Base-by-base conservation (phyloP, 1,284 basidiomycete genomes). In the Termitomyces sp. region DNA sequence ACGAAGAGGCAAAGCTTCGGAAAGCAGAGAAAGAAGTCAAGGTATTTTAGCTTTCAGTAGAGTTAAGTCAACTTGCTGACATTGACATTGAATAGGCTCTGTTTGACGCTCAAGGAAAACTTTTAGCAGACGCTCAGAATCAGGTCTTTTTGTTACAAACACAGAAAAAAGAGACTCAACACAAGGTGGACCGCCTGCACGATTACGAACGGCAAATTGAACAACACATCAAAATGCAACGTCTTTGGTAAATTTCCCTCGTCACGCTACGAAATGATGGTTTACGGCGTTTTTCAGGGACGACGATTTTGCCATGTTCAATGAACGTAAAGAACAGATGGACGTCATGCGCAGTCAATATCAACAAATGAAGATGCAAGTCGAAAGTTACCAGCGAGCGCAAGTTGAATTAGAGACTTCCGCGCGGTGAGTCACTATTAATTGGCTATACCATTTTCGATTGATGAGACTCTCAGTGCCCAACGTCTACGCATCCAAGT, bases 161-260 rank as follows among this genome's bases (percentile, higher is more conserved):
- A 3, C 75, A 81, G 61, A 78, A 76, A 62, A 89, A 88, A 64
- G 86, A 84, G 66, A 84, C 75, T 41, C 80, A 84, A 56, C 86
- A 85, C 65, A 90, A 90, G 63, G 78, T 91, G 26, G 82, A 88
- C 56, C 76, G 86, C 8, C 68, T 90, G 45, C 72, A 77, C 56
- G 87, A 90, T 64, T 90, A 89, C 55, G 88, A 88, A 64, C 74
- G 73, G 50, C 81, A 86, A 61, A 87, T 92, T 41, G 82, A 88
- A 44, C 85, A 89, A 61, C 77, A 88, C 53, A 72, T 85, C 54
- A 79, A 81, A 56, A 79, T 88, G 66, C 84, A 89, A 62, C 77
- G 78, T 50, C 69, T 89, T 59, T 91, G 88, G 90, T 87, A 66
- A 39, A 45, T n/a, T 38, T 48, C 36, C 21, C 10, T 34, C 47